Conservation (phyloP, 805 yeast species). For the Lipomyces lipofer region DNA sequence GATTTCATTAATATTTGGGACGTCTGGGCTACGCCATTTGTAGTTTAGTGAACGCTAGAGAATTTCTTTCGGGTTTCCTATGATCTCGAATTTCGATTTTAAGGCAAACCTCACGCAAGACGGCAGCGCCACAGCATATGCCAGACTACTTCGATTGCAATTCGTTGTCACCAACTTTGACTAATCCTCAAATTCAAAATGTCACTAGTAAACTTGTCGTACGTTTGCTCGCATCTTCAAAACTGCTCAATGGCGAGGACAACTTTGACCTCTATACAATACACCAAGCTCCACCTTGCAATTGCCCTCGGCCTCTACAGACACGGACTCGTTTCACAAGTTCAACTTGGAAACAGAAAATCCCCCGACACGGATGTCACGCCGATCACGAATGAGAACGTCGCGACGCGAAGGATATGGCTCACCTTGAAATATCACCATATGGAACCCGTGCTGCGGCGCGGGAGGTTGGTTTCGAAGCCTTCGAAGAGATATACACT, state of each 20-base stretch:
- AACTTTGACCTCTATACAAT: constrained; percentile 77
- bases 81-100: too few species aligned
- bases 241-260: constrained; percentile 77
- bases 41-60: too few species aligned
- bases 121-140: too few species aligned
- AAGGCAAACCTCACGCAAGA: too few species aligned
- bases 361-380: constrained; percentile 71
- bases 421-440: constrained; percentile 85
- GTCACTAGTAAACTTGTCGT: constrained; percentile 49
- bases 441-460: constrained; percentile 70
- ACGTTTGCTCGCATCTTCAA: constrained; percentile 84
- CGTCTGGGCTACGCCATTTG: too few species aligned
- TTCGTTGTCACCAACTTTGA: too few species aligned
- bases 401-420: constrained; percentile 87
- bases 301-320: constrained; percentile 81
- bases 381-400: constrained; percentile 64
- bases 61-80: too few species aligned
- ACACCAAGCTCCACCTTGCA: constrained; percentile 77
- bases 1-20: too few species aligned
- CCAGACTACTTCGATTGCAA: too few species aligned
- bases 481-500: constrained; percentile 79
- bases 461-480: constrained; percentile 72
- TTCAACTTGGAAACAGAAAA: constrained; percentile 77
- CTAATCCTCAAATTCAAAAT: neutral
- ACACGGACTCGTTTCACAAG: constrained; percentile 82